Base-by-base conservation (phyloP, 805 yeast genomes). In the Yamadazyma sp. region DNA sequence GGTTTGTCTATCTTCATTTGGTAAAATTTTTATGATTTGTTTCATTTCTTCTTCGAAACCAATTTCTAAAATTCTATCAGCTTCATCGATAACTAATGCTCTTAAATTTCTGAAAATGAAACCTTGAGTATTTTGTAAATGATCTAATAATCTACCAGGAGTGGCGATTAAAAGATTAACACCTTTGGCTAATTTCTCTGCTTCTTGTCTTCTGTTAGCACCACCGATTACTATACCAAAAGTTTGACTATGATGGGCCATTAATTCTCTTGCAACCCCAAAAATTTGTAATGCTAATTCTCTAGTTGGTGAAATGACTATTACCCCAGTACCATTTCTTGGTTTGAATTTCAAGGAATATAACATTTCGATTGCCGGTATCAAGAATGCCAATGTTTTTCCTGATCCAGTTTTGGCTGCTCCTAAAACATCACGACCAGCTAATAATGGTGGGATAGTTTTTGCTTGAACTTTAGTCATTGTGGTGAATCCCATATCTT, bases 371-470 rank as follows among this genome's bases (percentile, higher is more conserved):
- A 93, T 82, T 21, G 98, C 98, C 10, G 99, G 99, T 41, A 93
- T 75, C 53, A 93, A 69, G 51, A 93, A 93, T 7, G 99, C 98
- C 42, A 94, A 68, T 0, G 99, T 93, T 68, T 93, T 93, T 58
- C 99, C 99, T 1, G 97, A 88, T 36, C 99, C 99, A 3, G 99
- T 93, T 66, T 89, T 91, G 38, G 99, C 99, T n/a, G 98, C 98
- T 48, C 98, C 99, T 36, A 93, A 73, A 14, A 94, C 98, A 63
- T 93, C 99, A 50, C 91, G 78, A 28, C 98, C 98, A 1, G 98
- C 97, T 44, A 94, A 65, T 43, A 93, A 70, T 8, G 98, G 98
- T 5, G 98, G 98, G 37, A 93, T 93, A 9, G 98, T 88, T 63
- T 91, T 80, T 18, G 95, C 82, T 64, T 93, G 99, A 7, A 93